Evolutionary conservation across 2,329 filamentous ascomycete genomes (phyloP).

Genomic region (Trichophyton rubrum): DNA sequence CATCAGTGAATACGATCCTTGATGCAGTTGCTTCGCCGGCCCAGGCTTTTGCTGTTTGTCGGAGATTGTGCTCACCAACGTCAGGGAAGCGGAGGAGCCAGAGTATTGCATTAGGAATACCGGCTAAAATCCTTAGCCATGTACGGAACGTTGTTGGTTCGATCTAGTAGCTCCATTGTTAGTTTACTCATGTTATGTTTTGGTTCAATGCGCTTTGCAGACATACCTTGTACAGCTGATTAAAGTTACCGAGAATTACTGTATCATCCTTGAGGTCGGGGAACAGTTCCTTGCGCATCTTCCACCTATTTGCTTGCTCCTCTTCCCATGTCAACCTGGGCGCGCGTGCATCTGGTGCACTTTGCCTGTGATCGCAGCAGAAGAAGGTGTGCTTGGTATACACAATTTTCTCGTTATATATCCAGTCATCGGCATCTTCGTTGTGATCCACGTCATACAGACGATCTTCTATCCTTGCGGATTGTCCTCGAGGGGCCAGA

Average conservation of each 20-base stretch:
- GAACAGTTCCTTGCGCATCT: conserved; percentile 87
- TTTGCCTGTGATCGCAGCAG: conserved; percentile 93
- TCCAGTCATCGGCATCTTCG: conserved; percentile 63
- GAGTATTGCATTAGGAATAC: conserved; percentile 73
- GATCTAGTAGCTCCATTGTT: conserved; percentile 47
- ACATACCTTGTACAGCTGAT: conserved; percentile 88
- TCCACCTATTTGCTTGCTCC: conserved; percentile 71
- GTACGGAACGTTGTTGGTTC: conserved; percentile 92
- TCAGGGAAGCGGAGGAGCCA: conserved; percentile 98
- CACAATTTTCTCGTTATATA: conserved; percentile 94
- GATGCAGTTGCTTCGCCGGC: conserved; percentile 72
- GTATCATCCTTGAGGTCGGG: conserved; percentile 67
- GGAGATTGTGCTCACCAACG: conserved; percentile 73
- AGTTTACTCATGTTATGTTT: not conserved
- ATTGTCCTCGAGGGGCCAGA: conserved; percentile 64
- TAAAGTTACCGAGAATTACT: conserved; percentile 94
- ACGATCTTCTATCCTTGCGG: conserved; percentile 59
- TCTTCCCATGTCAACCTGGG: conserved; percentile 63
- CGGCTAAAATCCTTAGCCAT: conserved; percentile 82
- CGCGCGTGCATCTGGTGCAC: conserved; percentile 60
- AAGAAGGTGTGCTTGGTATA: conserved; percentile 94
- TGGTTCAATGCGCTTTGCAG: conserved; percentile 12
- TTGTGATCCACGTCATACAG: conserved; percentile 52
- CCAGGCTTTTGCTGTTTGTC: conserved; percentile 69
- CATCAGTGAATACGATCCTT: conserved; percentile 88